Evolutionary conservation across 495 filamentous ascomycete genomes (phyloP).

Genomic region (Amniculicola lignicola): DNA sequence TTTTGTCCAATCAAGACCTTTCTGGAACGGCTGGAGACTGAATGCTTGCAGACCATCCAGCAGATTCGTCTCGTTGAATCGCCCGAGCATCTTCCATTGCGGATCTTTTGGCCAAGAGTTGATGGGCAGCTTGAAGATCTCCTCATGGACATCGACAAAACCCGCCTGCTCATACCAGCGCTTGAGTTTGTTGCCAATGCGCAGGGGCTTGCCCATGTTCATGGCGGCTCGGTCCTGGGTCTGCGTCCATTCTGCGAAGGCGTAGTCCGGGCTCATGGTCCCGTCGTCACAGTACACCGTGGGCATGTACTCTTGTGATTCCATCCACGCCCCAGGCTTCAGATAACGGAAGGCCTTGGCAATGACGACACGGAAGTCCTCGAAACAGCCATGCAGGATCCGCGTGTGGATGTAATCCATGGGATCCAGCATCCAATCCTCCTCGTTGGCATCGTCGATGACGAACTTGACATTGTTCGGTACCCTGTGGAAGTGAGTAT

Average conservation of each 20-base stretch:
- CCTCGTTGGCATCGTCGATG: slow-evolving; percentile 40
- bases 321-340: slow-evolving; percentile 39
- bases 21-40: slow-evolving; percentile 43
- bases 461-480: slow-evolving; percentile 39
- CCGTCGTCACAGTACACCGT: slow-evolving; percentile 39
- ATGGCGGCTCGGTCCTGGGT: slow-evolving; percentile 39
- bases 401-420: slow-evolving; percentile 40
- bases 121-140: slow-evolving; percentile 42
- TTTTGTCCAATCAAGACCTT: slow-evolving; percentile 46
- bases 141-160: slow-evolving; percentile 44
- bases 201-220: slow-evolving; percentile 33
- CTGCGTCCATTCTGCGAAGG: slow-evolving; percentile 40
- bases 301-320: slow-evolving; percentile 36
- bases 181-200: slow-evolving; percentile 42
- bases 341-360: slow-evolving; percentile 33
- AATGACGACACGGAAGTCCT: slow-evolving; percentile 39
- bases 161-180: slow-evolving; percentile 42
- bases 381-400: slow-evolving; percentile 35
- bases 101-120: slow-evolving; percentile 43
- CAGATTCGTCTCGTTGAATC: slow-evolving; percentile 44
- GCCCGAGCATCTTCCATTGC: slow-evolving; percentile 41
- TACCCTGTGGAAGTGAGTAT: slow-evolving; percentile 22
- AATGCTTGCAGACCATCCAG: slow-evolving; percentile 49
- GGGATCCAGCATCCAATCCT: slow-evolving; percentile 39
- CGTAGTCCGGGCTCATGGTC: slow-evolving; percentile 45